Conservation (phyloP, 2,329 filamentous ascomycete genomes). For the Aciculosporium take region DNA sequence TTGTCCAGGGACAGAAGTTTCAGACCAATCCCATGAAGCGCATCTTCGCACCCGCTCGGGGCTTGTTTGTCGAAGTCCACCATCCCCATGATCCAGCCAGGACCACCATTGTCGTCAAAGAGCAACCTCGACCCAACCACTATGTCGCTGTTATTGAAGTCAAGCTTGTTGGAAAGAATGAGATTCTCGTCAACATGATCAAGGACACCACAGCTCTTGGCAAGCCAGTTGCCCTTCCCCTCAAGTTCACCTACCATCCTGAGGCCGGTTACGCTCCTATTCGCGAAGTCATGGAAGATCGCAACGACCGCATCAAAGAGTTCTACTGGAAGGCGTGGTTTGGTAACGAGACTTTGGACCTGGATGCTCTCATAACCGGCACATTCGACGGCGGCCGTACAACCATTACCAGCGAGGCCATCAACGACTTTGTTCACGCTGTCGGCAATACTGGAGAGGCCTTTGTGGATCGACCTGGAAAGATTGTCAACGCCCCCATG, state of each 20-base stretch:
- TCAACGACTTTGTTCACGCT: constrained; percentile 97
- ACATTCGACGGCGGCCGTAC: constrained; percentile 82
- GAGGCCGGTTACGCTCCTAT: constrained; percentile 97
- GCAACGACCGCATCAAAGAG: constrained; percentile 97
- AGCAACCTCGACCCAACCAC: constrained; percentile 75
- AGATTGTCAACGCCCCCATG: constrained; percentile 92
- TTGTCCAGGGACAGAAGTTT: constrained; percentile 92
- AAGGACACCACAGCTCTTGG: constrained; percentile 83
- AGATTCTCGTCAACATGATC: constrained; percentile 80
- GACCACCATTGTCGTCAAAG: constrained; percentile 75
- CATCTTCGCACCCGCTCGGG: constrained; percentile 74
- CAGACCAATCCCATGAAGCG: constrained; percentile 92
- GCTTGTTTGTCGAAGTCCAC: constrained; percentile 77
- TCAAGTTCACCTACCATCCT: constrained; percentile 86
- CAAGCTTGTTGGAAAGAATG: constrained; percentile 56
- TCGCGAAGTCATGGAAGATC: constrained; percentile 84
- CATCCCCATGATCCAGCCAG: constrained; percentile 69
- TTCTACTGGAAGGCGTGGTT: constrained; percentile 99
- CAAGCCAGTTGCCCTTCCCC: constrained; percentile 65
- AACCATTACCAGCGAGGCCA: constrained; percentile 78
- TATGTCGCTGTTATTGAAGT: constrained; percentile 81
- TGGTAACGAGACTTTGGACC: constrained; percentile 67
- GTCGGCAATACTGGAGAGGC: constrained; percentile 96
- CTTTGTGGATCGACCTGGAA: constrained; percentile 89
- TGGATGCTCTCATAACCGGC: constrained; percentile 72